These are phyloP conservation scores for Oenanthe sinensis DNA, from an alignment of 129 eudicot genomes.

Conservation along the genomic window DNA sequence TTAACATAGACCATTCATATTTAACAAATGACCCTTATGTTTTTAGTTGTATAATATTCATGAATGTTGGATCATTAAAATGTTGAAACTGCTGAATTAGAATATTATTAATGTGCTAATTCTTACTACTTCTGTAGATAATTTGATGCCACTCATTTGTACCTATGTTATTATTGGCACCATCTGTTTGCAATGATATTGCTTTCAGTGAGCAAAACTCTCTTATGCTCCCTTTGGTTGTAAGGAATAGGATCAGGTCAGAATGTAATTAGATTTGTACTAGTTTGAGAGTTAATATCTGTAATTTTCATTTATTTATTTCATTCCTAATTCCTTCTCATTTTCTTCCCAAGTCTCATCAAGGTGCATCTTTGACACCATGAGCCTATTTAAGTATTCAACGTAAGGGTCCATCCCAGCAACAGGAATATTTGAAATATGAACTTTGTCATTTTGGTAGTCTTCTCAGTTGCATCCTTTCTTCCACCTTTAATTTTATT, in stretches of 20 bases:
- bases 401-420: not conserved
- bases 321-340: not conserved
- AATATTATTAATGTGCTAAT: too few relatives aligned
- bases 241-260: too few relatives aligned
- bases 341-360: not conserved
- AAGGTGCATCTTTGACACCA: not conserved
- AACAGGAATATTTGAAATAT: not conserved
- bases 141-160: not conserved
- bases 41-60: not conserved
- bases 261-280: too few relatives aligned
- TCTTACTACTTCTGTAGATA: too few relatives aligned
- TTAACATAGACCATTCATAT: not conserved
- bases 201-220: not conserved
- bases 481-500: not conserved
- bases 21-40: not conserved
- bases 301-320: not conserved
- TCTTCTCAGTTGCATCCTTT: not conserved
- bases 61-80: not conserved
- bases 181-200: not conserved
- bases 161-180: not conserved
- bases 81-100: not conserved
- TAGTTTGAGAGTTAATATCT: not conserved
- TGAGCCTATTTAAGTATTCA: not conserved
- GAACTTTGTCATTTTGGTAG: not conserved
- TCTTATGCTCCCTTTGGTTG: not conserved